These are phyloP conservation scores for Scutellaria baicalensis DNA, from an alignment of 257 asterid species.

Conservation along the genomic window DNA sequence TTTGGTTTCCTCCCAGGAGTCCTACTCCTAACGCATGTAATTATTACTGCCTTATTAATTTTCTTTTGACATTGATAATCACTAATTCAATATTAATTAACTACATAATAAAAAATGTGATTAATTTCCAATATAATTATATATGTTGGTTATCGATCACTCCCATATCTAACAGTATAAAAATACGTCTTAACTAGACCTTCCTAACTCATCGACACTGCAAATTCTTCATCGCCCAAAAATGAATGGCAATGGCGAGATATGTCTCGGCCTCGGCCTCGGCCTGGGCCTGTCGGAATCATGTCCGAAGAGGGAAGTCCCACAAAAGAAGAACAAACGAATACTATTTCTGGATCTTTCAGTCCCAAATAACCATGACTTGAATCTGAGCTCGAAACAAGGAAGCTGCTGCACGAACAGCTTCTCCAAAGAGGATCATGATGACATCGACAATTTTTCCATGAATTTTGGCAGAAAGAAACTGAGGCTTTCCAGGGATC, in stretches of 20 bases:
- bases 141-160: conserved; percentile 11
- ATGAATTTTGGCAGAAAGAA: conserved; percentile 40
- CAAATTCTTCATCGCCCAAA: neutral
- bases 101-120: conserved; percentile 31
- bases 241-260: conserved; percentile 30
- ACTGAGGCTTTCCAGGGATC: conserved; percentile 57
- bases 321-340: conserved; percentile 22
- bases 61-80: conserved; percentile 31
- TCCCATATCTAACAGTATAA: conserved; percentile 14
- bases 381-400: conserved; percentile 21
- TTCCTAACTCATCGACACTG: conserved; percentile 19
- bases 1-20: conserved; percentile 44
- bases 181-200: conserved; percentile 15
- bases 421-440: conserved; percentile 10
- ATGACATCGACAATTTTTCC: conserved; percentile 12
- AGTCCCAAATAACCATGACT: conserved; percentile 22
- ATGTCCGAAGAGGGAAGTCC: conserved; percentile 19
- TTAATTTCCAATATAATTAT: conserved; percentile 21
- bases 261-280: conserved; percentile 40
- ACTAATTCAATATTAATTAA: conserved; percentile 25
- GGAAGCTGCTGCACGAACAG: conserved; percentile 7
- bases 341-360: conserved; percentile 38
- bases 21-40: conserved; percentile 38
- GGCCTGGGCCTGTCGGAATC: conserved; percentile 27
- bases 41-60: conserved; percentile 16